Evolutionary conservation across 768 basidiomycete species (phyloP).

Genomic region (Pleurotus pulmonarius): DNA sequence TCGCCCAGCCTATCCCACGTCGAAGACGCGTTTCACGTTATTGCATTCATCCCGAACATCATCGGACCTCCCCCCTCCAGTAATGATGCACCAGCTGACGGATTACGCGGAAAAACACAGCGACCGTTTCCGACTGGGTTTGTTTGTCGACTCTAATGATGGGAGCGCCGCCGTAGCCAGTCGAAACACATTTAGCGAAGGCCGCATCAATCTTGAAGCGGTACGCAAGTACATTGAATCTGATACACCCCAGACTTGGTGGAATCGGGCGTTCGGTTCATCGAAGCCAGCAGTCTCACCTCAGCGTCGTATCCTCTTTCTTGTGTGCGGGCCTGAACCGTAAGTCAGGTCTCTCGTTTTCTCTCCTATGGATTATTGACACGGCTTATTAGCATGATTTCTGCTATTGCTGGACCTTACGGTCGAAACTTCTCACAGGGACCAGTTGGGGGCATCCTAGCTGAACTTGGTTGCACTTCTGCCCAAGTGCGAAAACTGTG

Average conservation of each 20-base stretch:
- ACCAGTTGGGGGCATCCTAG: conserved; percentile 60
- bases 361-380: conserved; percentile 4
- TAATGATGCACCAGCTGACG: conserved; percentile 51
- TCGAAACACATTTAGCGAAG: conserved; percentile 30
- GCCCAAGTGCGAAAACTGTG: conserved; percentile 70
- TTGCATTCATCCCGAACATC: conserved; percentile 65
- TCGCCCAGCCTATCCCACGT: conserved; percentile 11
- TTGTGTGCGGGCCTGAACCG: conserved; percentile 86
- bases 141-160: conserved; percentile 61
- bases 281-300: neutral
- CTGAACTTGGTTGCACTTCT: conserved; percentile 56
- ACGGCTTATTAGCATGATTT: conserved; percentile 58
- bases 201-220: conserved; percentile 50
- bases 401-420: conserved; percentile 69
- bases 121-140: conserved; percentile 47
- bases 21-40: conserved; percentile 60
- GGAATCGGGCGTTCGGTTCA: conserved; percentile 26
- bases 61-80: conserved; percentile 66
- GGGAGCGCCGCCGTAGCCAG: conserved; percentile 17
- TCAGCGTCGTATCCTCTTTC: conserved; percentile 49
- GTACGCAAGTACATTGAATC: conserved; percentile 40
- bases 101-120: conserved; percentile 47
- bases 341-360: conserved; percentile 29
- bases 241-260: conserved; percentile 19
- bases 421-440: conserved; percentile 78